These are phyloP conservation scores for Scolecobasidium constrictum DNA, from an alignment of 2,329 filamentous ascomycete species.

Conservation along the genomic window DNA sequence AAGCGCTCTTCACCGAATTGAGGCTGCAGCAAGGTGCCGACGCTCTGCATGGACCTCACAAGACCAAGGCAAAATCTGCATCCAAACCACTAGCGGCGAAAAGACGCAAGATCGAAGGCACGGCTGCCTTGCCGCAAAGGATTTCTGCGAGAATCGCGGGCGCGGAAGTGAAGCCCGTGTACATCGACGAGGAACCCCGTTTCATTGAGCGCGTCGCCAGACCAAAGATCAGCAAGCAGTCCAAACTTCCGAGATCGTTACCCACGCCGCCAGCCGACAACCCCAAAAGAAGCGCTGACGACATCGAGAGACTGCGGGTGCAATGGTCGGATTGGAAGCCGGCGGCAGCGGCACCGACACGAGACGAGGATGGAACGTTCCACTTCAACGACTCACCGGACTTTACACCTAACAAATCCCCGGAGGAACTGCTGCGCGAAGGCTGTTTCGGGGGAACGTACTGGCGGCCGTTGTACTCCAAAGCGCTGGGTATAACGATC, in stretches of 20 bases:
- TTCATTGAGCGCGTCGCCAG: neutral
- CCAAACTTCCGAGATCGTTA: neutral
- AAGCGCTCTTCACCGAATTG: conserved; percentile 36
- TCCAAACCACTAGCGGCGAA: conserved; percentile 21
- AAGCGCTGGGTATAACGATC: conserved; percentile 30
- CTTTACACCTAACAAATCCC: conserved; percentile 44
- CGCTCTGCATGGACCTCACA: conserved; percentile 1
- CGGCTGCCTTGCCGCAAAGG: conserved; percentile 26
- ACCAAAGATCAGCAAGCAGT: neutral
- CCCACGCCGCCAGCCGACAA: neutral
- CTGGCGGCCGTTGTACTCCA: conserved; percentile 37
- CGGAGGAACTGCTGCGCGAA: conserved; percentile 40
- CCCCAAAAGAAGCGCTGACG: neutral
- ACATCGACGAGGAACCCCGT: conserved; percentile 27
- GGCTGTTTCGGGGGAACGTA: conserved; percentile 43
- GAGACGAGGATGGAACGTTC: conserved; percentile 31
- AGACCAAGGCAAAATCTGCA: conserved; percentile 9
- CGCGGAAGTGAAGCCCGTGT: conserved; percentile 21
- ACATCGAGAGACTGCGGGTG: conserved; percentile 16
- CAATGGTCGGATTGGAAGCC: conserved; percentile 36
- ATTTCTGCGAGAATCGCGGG: conserved; percentile 38
- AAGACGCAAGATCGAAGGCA: conserved; percentile 25
- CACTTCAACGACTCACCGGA: conserved; percentile 33
- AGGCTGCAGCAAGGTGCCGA: conserved; percentile 26
- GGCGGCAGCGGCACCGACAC: conserved; percentile 27